phyloP scores from a whole-genome alignment of 2,329 filamentous ascomycete species.

The Fusarium foetens region DNA sequence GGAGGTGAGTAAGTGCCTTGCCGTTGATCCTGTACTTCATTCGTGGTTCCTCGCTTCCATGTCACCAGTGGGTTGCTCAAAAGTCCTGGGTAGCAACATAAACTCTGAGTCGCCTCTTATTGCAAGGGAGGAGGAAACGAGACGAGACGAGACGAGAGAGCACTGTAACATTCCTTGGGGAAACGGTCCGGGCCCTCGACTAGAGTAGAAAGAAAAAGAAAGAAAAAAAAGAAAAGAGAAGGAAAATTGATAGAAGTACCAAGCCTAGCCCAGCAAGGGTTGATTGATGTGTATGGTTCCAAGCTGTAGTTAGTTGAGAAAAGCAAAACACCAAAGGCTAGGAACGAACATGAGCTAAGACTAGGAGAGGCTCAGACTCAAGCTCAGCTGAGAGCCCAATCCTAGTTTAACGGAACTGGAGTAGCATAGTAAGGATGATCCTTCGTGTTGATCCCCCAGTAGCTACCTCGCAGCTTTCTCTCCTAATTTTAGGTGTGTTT shows the following conservation, averaged over 20 bases:
- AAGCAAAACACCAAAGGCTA: slow-evolving; percentile 20
- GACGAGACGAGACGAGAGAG: slow-evolving; percentile 7
- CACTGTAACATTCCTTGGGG: slow-evolving; percentile 18
- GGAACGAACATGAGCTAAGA: slow-evolving; percentile 1
- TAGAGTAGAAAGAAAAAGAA: not conserved
- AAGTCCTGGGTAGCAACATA: slow-evolving; percentile 16
- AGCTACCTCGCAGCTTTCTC: slow-evolving; percentile 3
- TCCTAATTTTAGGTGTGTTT: slow-evolving; percentile 3
- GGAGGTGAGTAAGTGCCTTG: slow-evolving; percentile 5
- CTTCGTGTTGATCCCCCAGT: slow-evolving; percentile 15
- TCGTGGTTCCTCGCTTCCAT: slow-evolving; percentile 7
- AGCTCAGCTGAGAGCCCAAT: not conserved
- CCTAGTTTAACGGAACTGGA: not conserved
- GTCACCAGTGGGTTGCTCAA: slow-evolving; percentile 18
- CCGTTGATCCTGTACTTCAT: slow-evolving; percentile 5
- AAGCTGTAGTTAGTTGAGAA: slow-evolving; percentile 5
- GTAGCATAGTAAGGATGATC: slow-evolving; percentile 19
- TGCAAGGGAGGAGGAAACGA: slow-evolving; percentile 11
- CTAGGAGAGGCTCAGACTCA: not conserved
- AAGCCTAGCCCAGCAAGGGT: slow-evolving; percentile 4
- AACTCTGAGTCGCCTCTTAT: slow-evolving; percentile 5
- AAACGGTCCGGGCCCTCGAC: not conserved
- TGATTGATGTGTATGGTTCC: slow-evolving; percentile 1
- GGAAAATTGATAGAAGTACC: not conserved
- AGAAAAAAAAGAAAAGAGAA: not conserved